Base-by-base conservation (phyloP, 2,329 filamentous ascomycete species). In the Ambrosiella beaveri region DNA sequence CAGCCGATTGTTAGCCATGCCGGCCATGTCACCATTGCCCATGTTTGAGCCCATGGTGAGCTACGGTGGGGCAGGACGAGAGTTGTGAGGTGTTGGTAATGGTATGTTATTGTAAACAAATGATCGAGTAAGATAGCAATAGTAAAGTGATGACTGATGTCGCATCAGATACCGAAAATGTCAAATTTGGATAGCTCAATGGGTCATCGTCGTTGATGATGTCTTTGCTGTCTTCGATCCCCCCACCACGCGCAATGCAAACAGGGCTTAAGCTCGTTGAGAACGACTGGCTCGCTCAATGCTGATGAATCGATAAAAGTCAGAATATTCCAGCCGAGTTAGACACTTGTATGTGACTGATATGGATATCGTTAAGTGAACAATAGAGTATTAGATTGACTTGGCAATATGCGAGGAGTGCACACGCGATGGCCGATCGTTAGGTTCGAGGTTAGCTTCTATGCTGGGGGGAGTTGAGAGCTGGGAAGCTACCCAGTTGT, bases 11-110 rank as follows among this genome's bases (percentile, higher is more conserved):
- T 69, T 63, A 65, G 27, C 54, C 35, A 60, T 54, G 51, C 50
- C 58, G 45, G 36, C 69, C 66, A 71, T 70, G 55, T 76, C 74
- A 69, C 73, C 71, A 60, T 71, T 71, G 63, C 69, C 68, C 65
- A 74, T 70, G 65, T 60, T 60, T 35, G 50, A 54, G 55, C 58
- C 54, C 58, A 60, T 60, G 50, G 35, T 38, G 37, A 53, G 56
- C 56, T 27, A 15, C 45, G 19, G 54, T 38, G 41, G 40, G n/a
- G 19, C 11, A 45, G 39, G 19, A 27, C 41, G 12, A 35, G 9
- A 47, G 19, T 17, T 35, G 3, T 11, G 13, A 45, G 36, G 8
- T 11, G 17, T 27, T 51, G 47, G 27, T 19, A n/a, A 19, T 19
- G 17, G n/a, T 9, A 51, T 15, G 47, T 51, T 9, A 19, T 41